Conservation (phyloP, 768 basidiomycete species). For the Agaricus blazei region DNA sequence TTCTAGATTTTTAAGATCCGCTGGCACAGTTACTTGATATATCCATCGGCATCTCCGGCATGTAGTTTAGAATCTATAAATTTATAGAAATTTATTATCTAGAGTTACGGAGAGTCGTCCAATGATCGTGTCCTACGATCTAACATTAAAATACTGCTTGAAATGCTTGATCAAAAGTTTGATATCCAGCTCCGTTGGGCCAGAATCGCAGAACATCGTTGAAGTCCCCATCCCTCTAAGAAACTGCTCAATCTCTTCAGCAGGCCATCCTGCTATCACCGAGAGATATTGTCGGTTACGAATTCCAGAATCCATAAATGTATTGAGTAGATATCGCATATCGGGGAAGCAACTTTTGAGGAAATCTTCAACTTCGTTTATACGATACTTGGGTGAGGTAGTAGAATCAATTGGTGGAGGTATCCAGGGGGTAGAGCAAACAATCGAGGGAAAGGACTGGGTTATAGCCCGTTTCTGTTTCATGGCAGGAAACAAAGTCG, state of each 20-base stretch:
- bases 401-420: too few relatives aligned
- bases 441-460: too few relatives aligned
- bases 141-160: neutral
- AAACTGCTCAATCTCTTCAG: neutral
- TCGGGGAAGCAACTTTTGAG: neutral
- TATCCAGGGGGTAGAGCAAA: too few relatives aligned
- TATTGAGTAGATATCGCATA: neutral
- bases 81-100: too few relatives aligned
- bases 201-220: too few relatives aligned
- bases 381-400: neutral
- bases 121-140: neutral
- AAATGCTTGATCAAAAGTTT: neutral
- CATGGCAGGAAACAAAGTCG: too few relatives aligned
- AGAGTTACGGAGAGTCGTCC: too few relatives aligned
- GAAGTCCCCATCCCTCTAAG: neutral
- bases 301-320: constrained; percentile 6
- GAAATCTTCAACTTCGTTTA: neutral
- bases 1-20: too few relatives aligned
- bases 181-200: neutral
- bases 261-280: neutral
- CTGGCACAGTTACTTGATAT: too few relatives aligned
- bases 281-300: neutral
- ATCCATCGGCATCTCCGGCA: too few relatives aligned
- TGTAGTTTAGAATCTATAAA: too few relatives aligned
- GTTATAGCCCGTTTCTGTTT: too few relatives aligned